Percentiles rank a stretch among this genome's conserved stretches.
Conservation (phyloP, 73 alveolate genomes). For the Symbiodinium pilosum region DNA sequence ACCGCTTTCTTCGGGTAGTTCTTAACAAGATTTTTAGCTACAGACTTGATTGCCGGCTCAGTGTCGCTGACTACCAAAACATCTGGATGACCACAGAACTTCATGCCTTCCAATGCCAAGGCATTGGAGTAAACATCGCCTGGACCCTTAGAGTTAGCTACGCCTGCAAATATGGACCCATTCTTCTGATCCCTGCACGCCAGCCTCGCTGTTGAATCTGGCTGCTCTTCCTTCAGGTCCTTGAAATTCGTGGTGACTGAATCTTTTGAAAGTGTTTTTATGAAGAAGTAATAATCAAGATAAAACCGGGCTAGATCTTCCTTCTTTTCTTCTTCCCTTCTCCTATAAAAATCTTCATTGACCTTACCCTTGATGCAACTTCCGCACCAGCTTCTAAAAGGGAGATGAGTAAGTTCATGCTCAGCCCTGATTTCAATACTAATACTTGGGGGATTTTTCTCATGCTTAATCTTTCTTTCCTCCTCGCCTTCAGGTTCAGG, state of each 20-base stretch:
- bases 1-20: neutral
- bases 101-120: constrained; percentile 20
- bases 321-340: neutral
- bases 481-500: neutral
- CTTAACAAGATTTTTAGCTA: neutral
- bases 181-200: neutral
- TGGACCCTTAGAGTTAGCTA: neutral
- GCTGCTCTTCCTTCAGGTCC: neutral
- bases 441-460: neutral
- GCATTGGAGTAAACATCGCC: neutral
- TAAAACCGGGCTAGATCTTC: neutral
- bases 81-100: neutral
- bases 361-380: neutral
- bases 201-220: neutral
- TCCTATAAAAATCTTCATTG: constrained; percentile 1
- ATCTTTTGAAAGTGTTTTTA: neutral
- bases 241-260: no score
- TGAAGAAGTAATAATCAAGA: neutral
- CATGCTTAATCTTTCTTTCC: neutral
- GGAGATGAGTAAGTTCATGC: constrained; percentile 25
- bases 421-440: neutral
- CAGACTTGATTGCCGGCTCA: neutral
- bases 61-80: constrained; percentile 10
- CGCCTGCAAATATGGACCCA: neutral
- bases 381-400: neutral